A percentile compares a stretch with the other conserved stretches of the same genome.
Conservation (phyloP, 2,329 filamentous ascomycete species). For the Helicocarpus griseus region DNA sequence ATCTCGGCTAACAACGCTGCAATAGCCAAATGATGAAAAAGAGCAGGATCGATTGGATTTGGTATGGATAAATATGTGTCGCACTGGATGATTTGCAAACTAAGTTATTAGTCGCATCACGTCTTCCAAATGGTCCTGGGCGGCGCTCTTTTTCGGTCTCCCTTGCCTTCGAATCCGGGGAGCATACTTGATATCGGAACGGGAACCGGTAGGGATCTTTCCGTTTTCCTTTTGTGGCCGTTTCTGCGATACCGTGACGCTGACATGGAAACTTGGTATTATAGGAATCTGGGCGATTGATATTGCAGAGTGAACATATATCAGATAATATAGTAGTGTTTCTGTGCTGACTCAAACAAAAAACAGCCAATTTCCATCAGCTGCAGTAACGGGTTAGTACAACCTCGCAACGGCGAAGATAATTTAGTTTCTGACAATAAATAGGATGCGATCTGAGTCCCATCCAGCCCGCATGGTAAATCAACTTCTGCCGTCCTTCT, state of each 20-base stretch:
- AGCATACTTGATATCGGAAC: conserved; percentile 2
- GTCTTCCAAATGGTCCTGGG: conserved; percentile 3
- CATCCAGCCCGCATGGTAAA: conserved; percentile 25
- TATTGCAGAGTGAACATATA: not conserved
- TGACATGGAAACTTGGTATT: not conserved
- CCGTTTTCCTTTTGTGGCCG: too few relatives aligned
- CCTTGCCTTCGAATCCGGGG: not conserved
- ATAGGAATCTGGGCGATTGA: not conserved
- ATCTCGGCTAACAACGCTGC: not conserved
- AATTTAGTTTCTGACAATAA: not conserved
- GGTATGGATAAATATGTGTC: not conserved
- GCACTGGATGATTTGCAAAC: not conserved
- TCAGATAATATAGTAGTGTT: not conserved
- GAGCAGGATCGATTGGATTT: not conserved
- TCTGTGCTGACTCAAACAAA: not conserved
- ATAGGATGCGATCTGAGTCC: conserved; percentile 23
- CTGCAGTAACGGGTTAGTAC: not conserved
- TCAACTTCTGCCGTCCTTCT: not conserved
- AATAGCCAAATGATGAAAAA: not conserved
- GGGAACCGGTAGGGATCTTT: not conserved
- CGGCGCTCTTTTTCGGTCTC: not conserved
- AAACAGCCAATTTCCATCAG: not conserved
- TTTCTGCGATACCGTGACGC: not conserved
- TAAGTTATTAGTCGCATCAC: not conserved
- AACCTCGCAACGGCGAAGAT: not conserved